Conservation (phyloP, 768 basidiomycete species). For the Myochromella boudieri region DNA sequence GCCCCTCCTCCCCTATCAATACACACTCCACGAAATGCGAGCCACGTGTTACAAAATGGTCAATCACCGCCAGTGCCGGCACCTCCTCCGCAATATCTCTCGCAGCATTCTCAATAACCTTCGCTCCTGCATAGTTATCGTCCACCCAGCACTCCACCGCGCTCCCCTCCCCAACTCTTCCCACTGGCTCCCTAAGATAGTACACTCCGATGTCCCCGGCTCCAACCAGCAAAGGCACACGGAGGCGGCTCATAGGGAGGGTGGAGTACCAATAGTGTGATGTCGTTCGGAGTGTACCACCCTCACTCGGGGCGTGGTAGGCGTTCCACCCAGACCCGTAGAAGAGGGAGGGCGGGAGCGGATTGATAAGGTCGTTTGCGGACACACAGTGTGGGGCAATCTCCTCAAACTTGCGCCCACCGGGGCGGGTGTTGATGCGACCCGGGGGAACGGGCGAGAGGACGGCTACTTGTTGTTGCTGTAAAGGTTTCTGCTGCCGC, state of each 20-base stretch:
- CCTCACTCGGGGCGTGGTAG: slow-evolving; percentile 58
- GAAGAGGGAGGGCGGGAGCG: slow-evolving; percentile 91
- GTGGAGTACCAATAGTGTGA: slow-evolving; percentile 94
- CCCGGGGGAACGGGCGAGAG: slow-evolving; percentile 62
- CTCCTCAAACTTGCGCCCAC: slow-evolving; percentile 67
- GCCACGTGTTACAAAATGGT: slow-evolving; percentile 80
- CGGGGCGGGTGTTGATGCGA: slow-evolving; percentile 70
- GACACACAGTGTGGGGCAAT: slow-evolving; percentile 89
- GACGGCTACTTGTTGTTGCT: slow-evolving; percentile 29
- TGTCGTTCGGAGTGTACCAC: slow-evolving; percentile 50
- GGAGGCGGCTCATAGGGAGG: slow-evolving; percentile 75
- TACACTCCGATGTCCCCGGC: slow-evolving; percentile 95
- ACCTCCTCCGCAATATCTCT: slow-evolving; percentile 59
- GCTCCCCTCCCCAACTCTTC: slow-evolving; percentile 59
- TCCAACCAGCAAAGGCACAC: slow-evolving; percentile 81
- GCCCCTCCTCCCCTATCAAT: slow-evolving; percentile 84
- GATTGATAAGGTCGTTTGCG: slow-evolving; percentile 98
- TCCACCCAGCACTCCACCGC: slow-evolving; percentile 95
- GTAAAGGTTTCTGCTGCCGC: slow-evolving; percentile 18
- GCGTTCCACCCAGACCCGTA: slow-evolving; percentile 91
- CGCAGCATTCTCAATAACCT: slow-evolving; percentile 74
- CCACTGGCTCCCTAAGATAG: slow-evolving; percentile 73
- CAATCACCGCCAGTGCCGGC: slow-evolving; percentile 78
- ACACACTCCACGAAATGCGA: slow-evolving; percentile 94
- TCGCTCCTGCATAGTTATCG: slow-evolving; percentile 83